Percentiles rank a stretch among this genome's conserved stretches.
phyloP scores from a whole-genome alignment of 1,139 yeast genomes.

The Saccharomycopsis phalli region DNA sequence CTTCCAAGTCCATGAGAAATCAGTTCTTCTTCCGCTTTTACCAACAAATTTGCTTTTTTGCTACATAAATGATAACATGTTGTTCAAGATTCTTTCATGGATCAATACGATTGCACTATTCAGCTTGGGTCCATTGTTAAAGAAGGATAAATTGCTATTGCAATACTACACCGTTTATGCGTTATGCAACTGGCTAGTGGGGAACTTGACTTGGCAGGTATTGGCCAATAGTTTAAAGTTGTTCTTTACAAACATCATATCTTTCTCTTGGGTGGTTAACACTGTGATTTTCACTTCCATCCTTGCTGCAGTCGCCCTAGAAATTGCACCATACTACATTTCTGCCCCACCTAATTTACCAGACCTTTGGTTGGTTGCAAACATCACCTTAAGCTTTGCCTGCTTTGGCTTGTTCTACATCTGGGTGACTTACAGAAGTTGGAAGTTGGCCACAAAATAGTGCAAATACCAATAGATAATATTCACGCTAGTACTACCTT shows the following conservation, averaged over 20 bases:
- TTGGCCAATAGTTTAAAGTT: constrained; percentile 7
- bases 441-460: no score
- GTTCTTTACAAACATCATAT: constrained; percentile 26
- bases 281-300: constrained; percentile 53
- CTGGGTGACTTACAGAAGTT: constrained; percentile 40
- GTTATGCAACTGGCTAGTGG: constrained; percentile 79
- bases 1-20: constrained; percentile 93
- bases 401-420: constrained; percentile 72
- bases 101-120: constrained; percentile 75
- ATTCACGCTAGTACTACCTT: no score
- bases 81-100: constrained; percentile 75
- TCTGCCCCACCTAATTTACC: constrained; percentile 59
- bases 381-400: constrained; percentile 63
- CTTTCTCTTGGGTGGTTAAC: constrained; percentile 48
- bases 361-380: constrained; percentile 77
- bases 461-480: no score
- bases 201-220: constrained; percentile 37
- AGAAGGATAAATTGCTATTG: constrained; percentile 60
- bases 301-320: constrained; percentile 42
- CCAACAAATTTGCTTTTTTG: constrained; percentile 70
- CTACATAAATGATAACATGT: constrained; percentile 45
- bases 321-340: constrained; percentile 40
- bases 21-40: constrained; percentile 75
- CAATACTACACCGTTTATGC: constrained; percentile 60
- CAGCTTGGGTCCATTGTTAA: constrained; percentile 80